Percentiles rank a stretch among this genome's conserved stretches.
phyloP scores from a whole-genome alignment of 1,284 basidiomycete genomes.

The Fomitopsis betulina region DNA sequence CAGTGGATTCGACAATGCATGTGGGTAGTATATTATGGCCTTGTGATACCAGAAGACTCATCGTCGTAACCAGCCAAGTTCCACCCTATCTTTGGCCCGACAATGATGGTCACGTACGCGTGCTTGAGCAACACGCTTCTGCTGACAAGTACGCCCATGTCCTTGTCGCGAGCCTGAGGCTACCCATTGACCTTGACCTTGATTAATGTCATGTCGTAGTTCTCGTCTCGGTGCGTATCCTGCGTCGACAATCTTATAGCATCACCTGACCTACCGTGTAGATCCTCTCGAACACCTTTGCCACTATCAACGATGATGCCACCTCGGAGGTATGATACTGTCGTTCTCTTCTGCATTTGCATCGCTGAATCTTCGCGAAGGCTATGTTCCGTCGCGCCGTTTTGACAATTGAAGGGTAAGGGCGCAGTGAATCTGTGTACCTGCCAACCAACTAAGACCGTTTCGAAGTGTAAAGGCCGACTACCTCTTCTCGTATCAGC shows the following conservation, averaged over 20 bases:
- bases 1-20: slow-evolving; percentile 71
- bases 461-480: slow-evolving; percentile 73
- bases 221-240: slow-evolving; percentile 63
- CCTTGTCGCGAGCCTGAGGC: not conserved
- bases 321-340: slow-evolving; percentile 68
- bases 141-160: slow-evolving; percentile 43
- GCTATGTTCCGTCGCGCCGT: slow-evolving; percentile 93
- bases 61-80: slow-evolving; percentile 50
- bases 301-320: slow-evolving; percentile 88
- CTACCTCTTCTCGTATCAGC: slow-evolving; percentile 89
- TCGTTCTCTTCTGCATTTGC: not conserved
- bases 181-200: too few species aligned
- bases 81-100: slow-evolving; percentile 80
- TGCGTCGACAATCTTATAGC: not conserved
- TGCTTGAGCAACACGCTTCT: slow-evolving; percentile 86
- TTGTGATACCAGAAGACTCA: not conserved
- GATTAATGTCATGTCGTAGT: slow-evolving; percentile 36
- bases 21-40: slow-evolving; percentile 30
- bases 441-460: too few species aligned
- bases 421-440: not conserved
- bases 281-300: slow-evolving; percentile 93
- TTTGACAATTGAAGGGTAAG: slow-evolving; percentile 82
- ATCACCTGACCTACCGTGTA: slow-evolving; percentile 23
- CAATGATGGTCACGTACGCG: slow-evolving; percentile 84
- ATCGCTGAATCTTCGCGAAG: slow-evolving; percentile 31